Evolutionary conservation across 164 flowering plant genomes (phyloP), one percentile per base, ranked within the genome.

Genomic region (Nymphaea thermarum): DNA sequence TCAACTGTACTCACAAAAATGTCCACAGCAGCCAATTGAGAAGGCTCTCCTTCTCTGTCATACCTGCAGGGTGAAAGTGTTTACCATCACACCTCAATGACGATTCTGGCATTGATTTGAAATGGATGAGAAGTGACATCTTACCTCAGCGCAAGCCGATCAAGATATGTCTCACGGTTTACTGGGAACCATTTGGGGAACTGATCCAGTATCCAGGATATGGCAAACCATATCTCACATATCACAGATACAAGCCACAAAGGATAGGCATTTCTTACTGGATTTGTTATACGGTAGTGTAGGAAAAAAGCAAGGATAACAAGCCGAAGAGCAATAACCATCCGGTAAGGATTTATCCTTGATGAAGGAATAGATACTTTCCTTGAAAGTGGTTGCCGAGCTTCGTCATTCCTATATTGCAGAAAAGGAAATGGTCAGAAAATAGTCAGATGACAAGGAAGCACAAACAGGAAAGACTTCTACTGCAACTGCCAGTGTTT

Each of bases 221-320:
- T 70, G 43, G 83, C 85, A 72, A 82, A 82, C 85, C 85, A 82
- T 67, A 82, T 82, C 78, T 82, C 86, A 74, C 86, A 82, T 53
- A 83, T 79, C 25, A 83, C 84, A 69, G 87, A 83, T 57, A 80
- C 77, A 73, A 83, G 42, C 87, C 87, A 83, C 76, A 83, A 67
- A 63, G 82, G 75, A 78, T 77, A 81, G 16, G 87, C 87, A 69
- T 81, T 82, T 42, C 44, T 67, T 60, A 83, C 86, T 42, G 86
- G 84, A 74, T 83, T 83, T 43, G 83, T 82, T 65, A 83, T 66
- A 59, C 87, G 82, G 71, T 82, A 82, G 69, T 82, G 85, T 66
- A 84, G 77, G 75, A 82, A 84, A 67, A 84, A 61, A 67, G 76
- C 71, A 45, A 84, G 80, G 59, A 84, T 71, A 42, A 73, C 53